Percentiles rank a stretch among this genome's conserved stretches.
These are phyloP conservation scores for Yamadazyma taylorii DNA, from an alignment of 1,139 yeast genomes.

Conservation along the genomic window DNA sequence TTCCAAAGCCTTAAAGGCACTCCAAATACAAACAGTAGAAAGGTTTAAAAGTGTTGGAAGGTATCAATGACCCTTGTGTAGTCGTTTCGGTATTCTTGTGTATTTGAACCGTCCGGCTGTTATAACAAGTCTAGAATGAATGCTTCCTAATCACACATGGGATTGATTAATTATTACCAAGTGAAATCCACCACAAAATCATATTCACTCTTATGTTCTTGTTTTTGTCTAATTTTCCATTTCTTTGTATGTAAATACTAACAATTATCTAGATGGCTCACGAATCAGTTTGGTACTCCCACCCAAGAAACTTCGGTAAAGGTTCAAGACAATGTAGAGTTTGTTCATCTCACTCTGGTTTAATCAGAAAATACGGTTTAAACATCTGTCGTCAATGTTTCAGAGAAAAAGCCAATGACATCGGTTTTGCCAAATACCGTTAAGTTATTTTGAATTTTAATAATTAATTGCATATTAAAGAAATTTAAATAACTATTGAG, in stretches of 20 bases:
- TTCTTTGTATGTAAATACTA: neutral
- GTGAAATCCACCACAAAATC: neutral
- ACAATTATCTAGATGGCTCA: slow-evolving; percentile 84
- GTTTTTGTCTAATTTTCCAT: no score
- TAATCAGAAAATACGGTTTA: slow-evolving; percentile 99
- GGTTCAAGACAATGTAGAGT: slow-evolving; percentile 99
- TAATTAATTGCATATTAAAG: slow-evolving; percentile 10
- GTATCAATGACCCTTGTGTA: no score
- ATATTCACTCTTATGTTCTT: no score
- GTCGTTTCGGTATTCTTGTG: no score
- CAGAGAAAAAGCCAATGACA: slow-evolving; percentile 99
- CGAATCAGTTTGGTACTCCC: slow-evolving; percentile 99
- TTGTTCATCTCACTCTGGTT: slow-evolving; percentile 98
- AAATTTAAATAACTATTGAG: slow-evolving; percentile 11
- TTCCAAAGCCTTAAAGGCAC: no score
- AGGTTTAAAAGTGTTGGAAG: no score
- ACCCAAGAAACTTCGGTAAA: slow-evolving; percentile 99
- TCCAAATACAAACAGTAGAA: no score
- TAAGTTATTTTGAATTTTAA: slow-evolving; percentile 38
- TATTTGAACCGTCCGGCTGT: no score
- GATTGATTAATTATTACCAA: no score
- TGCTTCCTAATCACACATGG: no score
- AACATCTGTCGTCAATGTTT: slow-evolving; percentile 99
- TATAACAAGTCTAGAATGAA: no score
- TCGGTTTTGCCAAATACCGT: slow-evolving; percentile 99